Conservation (phyloP, 2,329 filamentous ascomycete species). For the Fusarium napiforme region DNA sequence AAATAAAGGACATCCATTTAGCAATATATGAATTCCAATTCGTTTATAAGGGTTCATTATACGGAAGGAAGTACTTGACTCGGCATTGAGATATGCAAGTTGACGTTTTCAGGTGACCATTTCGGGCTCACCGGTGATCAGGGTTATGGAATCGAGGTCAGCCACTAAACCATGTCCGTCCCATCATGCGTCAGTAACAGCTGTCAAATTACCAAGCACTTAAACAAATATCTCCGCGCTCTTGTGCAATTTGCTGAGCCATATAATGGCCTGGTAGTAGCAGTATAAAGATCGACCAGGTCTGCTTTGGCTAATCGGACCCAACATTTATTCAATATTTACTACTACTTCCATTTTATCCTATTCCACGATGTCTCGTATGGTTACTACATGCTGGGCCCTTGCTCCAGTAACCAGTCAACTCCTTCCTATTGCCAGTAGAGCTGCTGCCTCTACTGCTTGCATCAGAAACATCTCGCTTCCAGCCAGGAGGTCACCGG, state of each 20-base stretch:
- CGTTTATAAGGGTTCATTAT: rapidly evolving
- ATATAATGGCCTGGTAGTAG: background rate
- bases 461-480: background rate
- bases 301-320: too few species aligned
- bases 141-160: background rate
- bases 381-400: background rate
- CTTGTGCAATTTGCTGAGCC: background rate
- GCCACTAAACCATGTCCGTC: background rate
- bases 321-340: background rate
- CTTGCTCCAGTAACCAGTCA: background rate
- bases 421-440: background rate
- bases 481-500: background rate
- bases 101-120: background rate
- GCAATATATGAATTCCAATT: background rate
- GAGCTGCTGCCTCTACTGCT: background rate
- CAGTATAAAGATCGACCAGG: background rate
- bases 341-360: background rate
- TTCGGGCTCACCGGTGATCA: background rate
- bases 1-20: background rate
- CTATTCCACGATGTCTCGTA: background rate
- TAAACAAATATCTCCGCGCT: background rate
- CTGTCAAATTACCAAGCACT: background rate
- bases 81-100: background rate
- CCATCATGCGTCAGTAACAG: background rate
- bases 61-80: background rate